phyloP scores from a whole-genome alignment of 768 basidiomycete species.

The Leccinum obscurum region DNA sequence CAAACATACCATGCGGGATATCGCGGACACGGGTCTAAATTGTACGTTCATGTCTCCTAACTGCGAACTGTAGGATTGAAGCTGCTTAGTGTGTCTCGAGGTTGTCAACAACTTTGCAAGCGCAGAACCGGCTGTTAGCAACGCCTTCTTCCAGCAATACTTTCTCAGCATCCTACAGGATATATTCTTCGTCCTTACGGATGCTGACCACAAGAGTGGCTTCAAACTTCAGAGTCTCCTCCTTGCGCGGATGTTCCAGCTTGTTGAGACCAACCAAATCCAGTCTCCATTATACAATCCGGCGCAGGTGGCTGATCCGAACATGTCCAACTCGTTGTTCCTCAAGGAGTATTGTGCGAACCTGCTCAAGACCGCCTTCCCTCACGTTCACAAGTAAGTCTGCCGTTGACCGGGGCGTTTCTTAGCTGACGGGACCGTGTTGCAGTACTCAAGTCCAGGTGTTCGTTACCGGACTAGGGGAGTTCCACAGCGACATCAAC shows the following conservation, averaged over 20 bases:
- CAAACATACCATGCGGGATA: slow-evolving; percentile 99
- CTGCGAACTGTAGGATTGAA: slow-evolving; percentile 8
- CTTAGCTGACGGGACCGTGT: slow-evolving; percentile 8
- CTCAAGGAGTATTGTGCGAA: slow-evolving; percentile 85
- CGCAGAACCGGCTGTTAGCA: slow-evolving; percentile 75
- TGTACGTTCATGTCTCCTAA: slow-evolving; percentile 40
- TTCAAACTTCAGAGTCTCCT: slow-evolving; percentile 94
- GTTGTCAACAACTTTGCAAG: slow-evolving; percentile 93
- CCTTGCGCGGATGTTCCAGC: slow-evolving; percentile 91
- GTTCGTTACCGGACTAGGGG: slow-evolving; percentile 68
- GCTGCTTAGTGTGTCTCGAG: slow-evolving; percentile 76
- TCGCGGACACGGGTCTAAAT: slow-evolving; percentile 87
- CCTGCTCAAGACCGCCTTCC: slow-evolving; percentile 85
- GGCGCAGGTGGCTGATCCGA: slow-evolving; percentile 63
- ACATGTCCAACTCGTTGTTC: slow-evolving; percentile 76
- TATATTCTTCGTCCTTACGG: slow-evolving; percentile 95
- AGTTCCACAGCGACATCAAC: slow-evolving; percentile 76
- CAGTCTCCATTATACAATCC: slow-evolving; percentile 86
- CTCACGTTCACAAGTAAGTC: slow-evolving; percentile 82
- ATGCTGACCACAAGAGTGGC: slow-evolving; percentile 98
- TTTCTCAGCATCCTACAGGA: slow-evolving; percentile 92
- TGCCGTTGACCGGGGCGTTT: slow-evolving; percentile 1
- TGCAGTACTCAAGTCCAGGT: slow-evolving; percentile 65
- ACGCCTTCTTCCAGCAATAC: slow-evolving; percentile 95
- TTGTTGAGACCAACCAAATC: slow-evolving; percentile 81